Evolutionary conservation across 768 basidiomycete species (phyloP).

Genomic region (Boletus bicolor): DNA sequence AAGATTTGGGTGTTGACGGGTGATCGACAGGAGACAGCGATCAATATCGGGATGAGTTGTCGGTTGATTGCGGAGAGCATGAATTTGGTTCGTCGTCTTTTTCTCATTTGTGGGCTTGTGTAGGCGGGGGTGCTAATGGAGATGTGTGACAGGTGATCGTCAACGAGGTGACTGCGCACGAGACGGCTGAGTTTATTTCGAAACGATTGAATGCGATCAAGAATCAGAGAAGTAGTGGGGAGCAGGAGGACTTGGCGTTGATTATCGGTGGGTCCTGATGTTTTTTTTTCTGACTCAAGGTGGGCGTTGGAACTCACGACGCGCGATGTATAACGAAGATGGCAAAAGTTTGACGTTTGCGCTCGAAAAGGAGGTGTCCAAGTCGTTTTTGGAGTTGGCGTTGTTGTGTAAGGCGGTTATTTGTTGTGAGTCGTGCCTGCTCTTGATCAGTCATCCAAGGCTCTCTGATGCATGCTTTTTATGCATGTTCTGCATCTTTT

Average conservation of each 20-base stretch:
- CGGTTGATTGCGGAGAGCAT: constrained; percentile 96
- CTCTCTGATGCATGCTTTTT: too few species aligned
- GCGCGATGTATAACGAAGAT: constrained; percentile 45
- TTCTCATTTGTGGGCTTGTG: too few species aligned
- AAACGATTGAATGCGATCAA: constrained; percentile 91
- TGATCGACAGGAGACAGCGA: constrained; percentile 97
- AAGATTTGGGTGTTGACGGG: constrained; percentile 99
- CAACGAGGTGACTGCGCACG: constrained; percentile 82
- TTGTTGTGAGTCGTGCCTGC: constrained; percentile 64
- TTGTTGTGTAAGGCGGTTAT: constrained; percentile 99
- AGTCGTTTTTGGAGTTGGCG: constrained; percentile 89
- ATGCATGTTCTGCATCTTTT: background rate
- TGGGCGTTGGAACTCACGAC: background rate
- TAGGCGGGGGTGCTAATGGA: background rate
- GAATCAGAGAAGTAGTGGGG: constrained; percentile 86
- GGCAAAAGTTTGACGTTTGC: constrained; percentile 94
- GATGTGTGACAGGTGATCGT: constrained; percentile 53
- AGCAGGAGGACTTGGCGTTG: constrained; percentile 91
- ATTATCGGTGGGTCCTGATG: constrained; percentile 70
- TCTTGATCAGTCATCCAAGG: too few species aligned
- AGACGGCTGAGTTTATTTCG: constrained; percentile 80
- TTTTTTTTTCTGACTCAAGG: background rate
- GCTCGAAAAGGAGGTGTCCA: constrained; percentile 88
- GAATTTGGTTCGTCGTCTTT: constrained; percentile 62
- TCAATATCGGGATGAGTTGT: constrained; percentile 98